Conservation (phyloP, 2,329 filamentous ascomycete species). For the Hymenoscyphus albidus region DNA sequence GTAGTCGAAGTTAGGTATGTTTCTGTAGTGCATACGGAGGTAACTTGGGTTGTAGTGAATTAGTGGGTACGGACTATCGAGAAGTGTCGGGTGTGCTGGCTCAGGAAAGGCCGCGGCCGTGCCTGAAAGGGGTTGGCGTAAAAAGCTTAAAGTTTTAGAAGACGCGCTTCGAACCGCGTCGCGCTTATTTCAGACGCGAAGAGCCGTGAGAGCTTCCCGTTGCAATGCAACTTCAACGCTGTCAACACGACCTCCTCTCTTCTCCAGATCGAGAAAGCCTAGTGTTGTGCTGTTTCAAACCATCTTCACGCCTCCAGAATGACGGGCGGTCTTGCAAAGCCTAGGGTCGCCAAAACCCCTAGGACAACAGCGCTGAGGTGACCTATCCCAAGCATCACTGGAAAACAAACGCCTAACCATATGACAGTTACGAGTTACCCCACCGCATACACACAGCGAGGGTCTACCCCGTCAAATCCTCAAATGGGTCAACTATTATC, state of each 20-base stretch:
- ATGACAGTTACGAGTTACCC: conserved; percentile 53
- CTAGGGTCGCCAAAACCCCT: conserved; percentile 26
- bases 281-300: neutral
- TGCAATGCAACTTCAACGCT: neutral
- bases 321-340: conserved; percentile 21
- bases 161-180: neutral
- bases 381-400: conserved; percentile 1
- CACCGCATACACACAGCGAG: conserved; percentile 57
- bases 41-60: too few relatives aligned
- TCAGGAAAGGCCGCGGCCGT: too few relatives aligned
- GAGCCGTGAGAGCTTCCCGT: neutral
- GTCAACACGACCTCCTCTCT: neutral
- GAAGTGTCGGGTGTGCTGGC: too few relatives aligned
- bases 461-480: conserved; percentile 57
- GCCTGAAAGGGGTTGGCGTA: neutral
- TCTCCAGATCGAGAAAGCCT: neutral
- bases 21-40: too few relatives aligned
- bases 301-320: conserved; percentile 17
- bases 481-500: conserved; percentile 60
- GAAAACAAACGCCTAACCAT: neutral
- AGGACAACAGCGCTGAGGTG: conserved; percentile 33
- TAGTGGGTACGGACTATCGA: too few relatives aligned
- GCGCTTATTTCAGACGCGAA: neutral
- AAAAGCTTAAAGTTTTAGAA: neutral
- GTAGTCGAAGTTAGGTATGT: too few relatives aligned